Conservation (phyloP, 352 stramenopile genomes). For the Globisporangium megalacanthum region DNA sequence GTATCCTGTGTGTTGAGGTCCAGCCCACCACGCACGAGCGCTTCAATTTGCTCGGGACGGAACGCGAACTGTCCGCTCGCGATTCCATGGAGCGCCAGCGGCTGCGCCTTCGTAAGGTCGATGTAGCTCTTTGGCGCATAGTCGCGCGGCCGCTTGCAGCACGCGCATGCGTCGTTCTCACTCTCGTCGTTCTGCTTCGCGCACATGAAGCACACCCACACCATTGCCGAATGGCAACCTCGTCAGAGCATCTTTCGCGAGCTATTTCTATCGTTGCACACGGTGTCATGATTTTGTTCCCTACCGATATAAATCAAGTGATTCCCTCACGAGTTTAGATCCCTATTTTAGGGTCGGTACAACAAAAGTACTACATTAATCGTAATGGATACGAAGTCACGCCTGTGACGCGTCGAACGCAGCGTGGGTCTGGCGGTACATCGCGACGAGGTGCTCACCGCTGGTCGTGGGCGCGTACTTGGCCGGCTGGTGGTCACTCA, state of each 20-base stretch:
- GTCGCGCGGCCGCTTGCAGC: constrained; percentile 8
- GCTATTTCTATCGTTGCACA: too few species aligned
- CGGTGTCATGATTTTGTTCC: too few species aligned
- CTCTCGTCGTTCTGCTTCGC: constrained; percentile 10
- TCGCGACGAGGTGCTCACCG: constrained; percentile 66
- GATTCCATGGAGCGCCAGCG: constrained; percentile 11
- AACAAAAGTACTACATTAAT: too few species aligned
- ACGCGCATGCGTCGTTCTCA: constrained; percentile 1
- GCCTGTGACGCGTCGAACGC: constrained; percentile 27
- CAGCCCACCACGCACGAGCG: constrained; percentile 1
- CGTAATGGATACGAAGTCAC: too few species aligned
- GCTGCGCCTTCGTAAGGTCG: constrained; percentile 2
- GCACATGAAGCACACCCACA: constrained; percentile 12
- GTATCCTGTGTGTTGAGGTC: constrained; percentile 2
- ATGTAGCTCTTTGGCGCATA: constrained; percentile 11
- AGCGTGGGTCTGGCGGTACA: constrained; percentile 70
- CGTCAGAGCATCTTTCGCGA: too few species aligned
- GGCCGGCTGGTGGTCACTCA: constrained; percentile 32
- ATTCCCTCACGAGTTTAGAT: too few species aligned
- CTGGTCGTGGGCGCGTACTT: constrained; percentile 69
- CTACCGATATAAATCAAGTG: too few species aligned
- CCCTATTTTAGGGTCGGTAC: too few species aligned
- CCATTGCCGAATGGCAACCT: neutral
- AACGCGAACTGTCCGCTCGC: constrained; percentile 2
- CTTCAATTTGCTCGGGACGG: constrained; percentile 5